Percentiles rank a stretch among this genome's conserved stretches.
These are phyloP conservation scores for Boletus insuetus DNA, from an alignment of 768 basidiomycete genomes.

Conservation along the genomic window DNA sequence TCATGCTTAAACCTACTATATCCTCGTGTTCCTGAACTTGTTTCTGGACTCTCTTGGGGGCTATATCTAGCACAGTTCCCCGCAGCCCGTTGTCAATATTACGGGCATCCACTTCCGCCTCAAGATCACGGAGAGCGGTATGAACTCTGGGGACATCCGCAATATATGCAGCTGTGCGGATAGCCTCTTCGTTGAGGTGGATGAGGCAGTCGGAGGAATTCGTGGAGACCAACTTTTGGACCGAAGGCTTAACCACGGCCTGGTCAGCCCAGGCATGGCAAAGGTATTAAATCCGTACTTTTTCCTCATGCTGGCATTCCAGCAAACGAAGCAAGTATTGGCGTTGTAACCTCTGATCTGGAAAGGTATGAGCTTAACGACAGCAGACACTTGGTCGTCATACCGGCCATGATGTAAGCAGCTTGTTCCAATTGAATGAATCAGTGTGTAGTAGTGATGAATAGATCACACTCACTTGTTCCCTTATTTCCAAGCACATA, in stretches of 20 bases:
- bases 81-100: slow-evolving; percentile 45
- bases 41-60: slow-evolving; percentile 38
- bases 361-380: slow-evolving; percentile 8
- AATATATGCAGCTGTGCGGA: slow-evolving; percentile 59
- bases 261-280: slow-evolving; percentile 50
- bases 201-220: slow-evolving; percentile 61
- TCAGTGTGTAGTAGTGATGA: slow-evolving; percentile 1
- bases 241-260: slow-evolving; percentile 17
- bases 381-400: slow-evolving; percentile 17
- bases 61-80: slow-evolving; percentile 41
- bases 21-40: slow-evolving; percentile 46
- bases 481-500: slow-evolving; percentile 77
- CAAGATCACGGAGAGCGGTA: slow-evolving; percentile 46
- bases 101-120: slow-evolving; percentile 46
- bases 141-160: slow-evolving; percentile 48
- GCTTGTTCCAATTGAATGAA: slow-evolving; percentile 36
- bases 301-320: slow-evolving; percentile 82
- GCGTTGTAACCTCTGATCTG: slow-evolving; percentile 57
- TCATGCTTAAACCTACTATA: slow-evolving; percentile 40
- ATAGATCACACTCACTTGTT: slow-evolving; percentile 44
- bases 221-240: slow-evolving; percentile 27
- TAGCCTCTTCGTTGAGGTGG: slow-evolving; percentile 62
- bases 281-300: slow-evolving; percentile 42
- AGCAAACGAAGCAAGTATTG: slow-evolving; percentile 62
- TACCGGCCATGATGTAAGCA: slow-evolving; percentile 68